Percentiles rank a stretch among this genome's conserved stretches.
These are phyloP conservation scores for Fusarium zealandicum DNA, from an alignment of 2,329 filamentous ascomycete genomes.

Conservation along the genomic window DNA sequence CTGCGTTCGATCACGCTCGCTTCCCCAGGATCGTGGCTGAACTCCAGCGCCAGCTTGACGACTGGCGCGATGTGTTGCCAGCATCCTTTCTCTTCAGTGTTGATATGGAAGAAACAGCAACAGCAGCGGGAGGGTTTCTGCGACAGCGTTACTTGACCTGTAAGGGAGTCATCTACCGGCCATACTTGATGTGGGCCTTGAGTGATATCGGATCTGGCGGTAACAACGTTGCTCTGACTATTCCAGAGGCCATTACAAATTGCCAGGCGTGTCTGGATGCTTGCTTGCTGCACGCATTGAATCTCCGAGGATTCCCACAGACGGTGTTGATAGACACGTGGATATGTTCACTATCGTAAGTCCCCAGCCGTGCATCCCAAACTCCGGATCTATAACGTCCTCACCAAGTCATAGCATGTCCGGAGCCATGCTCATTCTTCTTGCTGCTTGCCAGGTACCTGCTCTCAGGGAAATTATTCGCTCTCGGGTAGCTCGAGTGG, in stretches of 20 bases:
- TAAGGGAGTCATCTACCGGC: constrained; percentile 59
- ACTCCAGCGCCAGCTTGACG: constrained; percentile 56
- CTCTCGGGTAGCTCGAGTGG: constrained; percentile 49
- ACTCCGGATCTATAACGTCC: not conserved
- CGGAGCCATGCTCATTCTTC: constrained; percentile 56
- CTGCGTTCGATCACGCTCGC: constrained; percentile 52
- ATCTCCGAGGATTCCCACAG: constrained; percentile 56
- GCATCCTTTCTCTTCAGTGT: constrained; percentile 52
- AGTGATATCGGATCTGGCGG: constrained; percentile 42
- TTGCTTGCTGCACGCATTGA: constrained; percentile 57
- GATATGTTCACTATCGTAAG: constrained; percentile 62
- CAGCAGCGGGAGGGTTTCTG: constrained; percentile 56
- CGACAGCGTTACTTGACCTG: constrained; percentile 60
- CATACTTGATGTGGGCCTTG: constrained; percentile 59
- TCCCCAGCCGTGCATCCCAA: not conserved
- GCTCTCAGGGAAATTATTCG: constrained; percentile 49
- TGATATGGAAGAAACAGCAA: constrained; percentile 40
- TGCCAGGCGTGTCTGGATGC: constrained; percentile 57
- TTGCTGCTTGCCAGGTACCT: constrained; percentile 53
- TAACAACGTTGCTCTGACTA: constrained; percentile 37
- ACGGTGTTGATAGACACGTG: constrained; percentile 61
- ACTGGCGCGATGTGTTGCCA: constrained; percentile 57
- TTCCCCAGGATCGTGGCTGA: constrained; percentile 58
- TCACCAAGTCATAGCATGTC: constrained; percentile 50
- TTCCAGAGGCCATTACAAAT: constrained; percentile 48